Conservation (phyloP, 2,329 filamentous ascomycete species). For the Cladophialophora psammophila region DNA sequence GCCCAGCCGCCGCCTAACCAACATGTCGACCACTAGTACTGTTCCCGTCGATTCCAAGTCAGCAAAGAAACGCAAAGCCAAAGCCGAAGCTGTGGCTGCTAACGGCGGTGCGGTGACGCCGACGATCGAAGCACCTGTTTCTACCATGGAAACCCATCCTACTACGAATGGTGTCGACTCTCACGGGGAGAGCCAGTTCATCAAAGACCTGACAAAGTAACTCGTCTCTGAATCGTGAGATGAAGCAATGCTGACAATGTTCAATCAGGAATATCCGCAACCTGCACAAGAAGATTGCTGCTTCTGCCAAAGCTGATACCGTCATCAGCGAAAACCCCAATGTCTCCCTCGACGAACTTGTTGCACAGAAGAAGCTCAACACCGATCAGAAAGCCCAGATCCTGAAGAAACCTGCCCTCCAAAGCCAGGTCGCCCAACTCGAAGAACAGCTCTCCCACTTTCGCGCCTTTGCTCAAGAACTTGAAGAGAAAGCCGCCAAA, state of each 20-base stretch:
- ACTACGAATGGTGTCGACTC: constrained; percentile 67
- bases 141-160: constrained; percentile 47
- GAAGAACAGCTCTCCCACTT: constrained; percentile 69
- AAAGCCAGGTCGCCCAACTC: constrained; percentile 62
- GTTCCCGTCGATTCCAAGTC: constrained; percentile 64
- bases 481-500: constrained; percentile 61
- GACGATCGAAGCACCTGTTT: constrained; percentile 45
- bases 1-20: background rate
- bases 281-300: constrained; percentile 87
- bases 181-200: constrained; percentile 74
- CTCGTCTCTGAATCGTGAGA: constrained; percentile 44
- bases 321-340: constrained; percentile 67
- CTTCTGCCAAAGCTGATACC: constrained; percentile 66
- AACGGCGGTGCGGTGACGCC: constrained; percentile 57
- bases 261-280: constrained; percentile 81
- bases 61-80: constrained; percentile 68
- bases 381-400: constrained; percentile 69
- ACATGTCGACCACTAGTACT: constrained; percentile 35
- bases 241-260: constrained; percentile 16
- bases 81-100: constrained; percentile 59
- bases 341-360: constrained; percentile 68
- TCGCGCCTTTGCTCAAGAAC: constrained; percentile 66
- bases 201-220: constrained; percentile 91
- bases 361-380: constrained; percentile 69
- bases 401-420: constrained; percentile 68